Base-by-base conservation (phyloP, 495 filamentous ascomycete genomes). In the Penicillium samsonianum region DNA sequence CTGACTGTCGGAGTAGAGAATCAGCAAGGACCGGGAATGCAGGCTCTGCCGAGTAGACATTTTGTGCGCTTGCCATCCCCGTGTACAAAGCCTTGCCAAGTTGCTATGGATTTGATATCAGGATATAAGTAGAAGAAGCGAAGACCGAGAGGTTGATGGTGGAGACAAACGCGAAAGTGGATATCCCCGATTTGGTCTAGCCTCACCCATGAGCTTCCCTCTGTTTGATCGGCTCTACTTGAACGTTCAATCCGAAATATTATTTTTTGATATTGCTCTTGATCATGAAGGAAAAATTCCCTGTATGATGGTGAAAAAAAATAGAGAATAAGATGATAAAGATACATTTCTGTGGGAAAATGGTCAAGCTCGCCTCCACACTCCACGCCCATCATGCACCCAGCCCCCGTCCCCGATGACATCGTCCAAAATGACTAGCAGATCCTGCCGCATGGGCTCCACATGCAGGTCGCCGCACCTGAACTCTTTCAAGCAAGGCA, bases 11-110 rank as follows among this genome's bases (percentile, higher is more conserved):
- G 26, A 76, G 64, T 17, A 77, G 53, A 7, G 67, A 63, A 57
- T 72, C 65, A 2, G 75, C 76, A 19, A 79, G 69, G 26, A 73
- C 31, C 12, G 76, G 75, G 0, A 57, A 41, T 37, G 74, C 75
- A 38, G 76, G 68, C 9, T 74, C 67, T 9, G 64, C 55, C 6
- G 62, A 50, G 31, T 76, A 73, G 40, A 69, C 23, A 28, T 65
- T 65, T 19, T 53, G 20, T 14, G 50, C 10, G 3, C 53, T 57
- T 23, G 60, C 19, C 59, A 67, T 67, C n/a, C 19, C 7, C 2
- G 8, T 48, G 17, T 2, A 10, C 1, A 16, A 30, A 12, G 12
- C 1, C 12, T 9, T 4, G 11, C 22, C 1, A 0, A 42, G 5
- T 26, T 31, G 9, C 16, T 20, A 35, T 33, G 23, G 35, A 17